A percentile compares a stretch with the other conserved stretches of the same genome.
These are phyloP conservation scores for Geosmithia morbida DNA, from an alignment of 2,329 filamentous ascomycete species.

Conservation along the genomic window DNA sequence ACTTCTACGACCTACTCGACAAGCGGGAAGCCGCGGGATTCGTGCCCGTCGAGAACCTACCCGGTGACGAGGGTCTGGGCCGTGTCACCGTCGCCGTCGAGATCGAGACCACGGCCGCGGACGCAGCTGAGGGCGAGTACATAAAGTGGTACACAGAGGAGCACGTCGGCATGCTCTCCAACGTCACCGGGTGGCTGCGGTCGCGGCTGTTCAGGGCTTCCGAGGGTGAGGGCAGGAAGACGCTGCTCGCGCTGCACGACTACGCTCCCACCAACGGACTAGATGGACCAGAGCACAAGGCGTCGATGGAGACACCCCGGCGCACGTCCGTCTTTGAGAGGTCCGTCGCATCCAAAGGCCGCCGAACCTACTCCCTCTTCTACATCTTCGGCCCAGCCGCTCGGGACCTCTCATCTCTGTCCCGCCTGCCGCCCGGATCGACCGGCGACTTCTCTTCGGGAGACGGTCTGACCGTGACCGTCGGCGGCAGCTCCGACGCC, in stretches of 20 bases:
- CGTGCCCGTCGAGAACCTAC: slow-evolving; percentile 41
- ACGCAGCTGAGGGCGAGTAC: slow-evolving; percentile 30
- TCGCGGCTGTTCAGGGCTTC: slow-evolving; percentile 58
- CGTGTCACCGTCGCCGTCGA: slow-evolving; percentile 49
- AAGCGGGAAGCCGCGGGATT: slow-evolving; percentile 42
- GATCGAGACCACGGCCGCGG: slow-evolving; percentile 33
- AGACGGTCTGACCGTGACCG: slow-evolving; percentile 40
- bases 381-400: slow-evolving; percentile 69
- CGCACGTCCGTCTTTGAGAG: slow-evolving; percentile 41
- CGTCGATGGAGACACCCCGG: slow-evolving; percentile 49
- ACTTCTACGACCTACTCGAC: slow-evolving; percentile 54
- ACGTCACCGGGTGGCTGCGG: slow-evolving; percentile 66
- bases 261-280: slow-evolving; percentile 54
- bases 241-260: slow-evolving; percentile 57
- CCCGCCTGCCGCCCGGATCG: slow-evolving; percentile 28
- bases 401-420: slow-evolving; percentile 48
- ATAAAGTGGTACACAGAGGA: slow-evolving; percentile 62
- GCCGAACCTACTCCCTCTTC: slow-evolving; percentile 55
- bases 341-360: slow-evolving; percentile 39
- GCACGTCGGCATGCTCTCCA: slow-evolving; percentile 56
- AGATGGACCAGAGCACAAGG: slow-evolving; percentile 47
- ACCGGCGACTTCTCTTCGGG: slow-evolving; percentile 31
- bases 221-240: slow-evolving; percentile 34
- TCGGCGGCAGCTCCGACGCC: slow-evolving; percentile 28
- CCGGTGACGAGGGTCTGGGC: slow-evolving; percentile 44